phyloP scores from a whole-genome alignment of 169 alveolate genomes.

The Babesia bovis region DNA sequence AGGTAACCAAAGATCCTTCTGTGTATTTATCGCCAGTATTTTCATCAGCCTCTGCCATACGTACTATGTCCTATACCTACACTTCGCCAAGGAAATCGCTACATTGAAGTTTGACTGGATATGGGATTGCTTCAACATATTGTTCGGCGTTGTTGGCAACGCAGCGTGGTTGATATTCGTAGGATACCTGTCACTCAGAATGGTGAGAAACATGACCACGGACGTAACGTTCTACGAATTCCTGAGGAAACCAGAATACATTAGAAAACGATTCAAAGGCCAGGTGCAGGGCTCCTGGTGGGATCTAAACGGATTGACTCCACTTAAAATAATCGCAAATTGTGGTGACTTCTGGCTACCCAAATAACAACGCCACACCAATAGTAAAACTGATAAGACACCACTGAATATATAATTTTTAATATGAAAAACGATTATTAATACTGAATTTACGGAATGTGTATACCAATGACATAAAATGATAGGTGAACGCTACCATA shows the following conservation, averaged over 20 bases:
- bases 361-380: conserved; percentile 7
- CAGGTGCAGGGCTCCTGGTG: conserved; percentile 53
- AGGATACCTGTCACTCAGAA: conserved; percentile 77
- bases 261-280: conserved; percentile 49
- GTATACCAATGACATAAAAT: not conserved
- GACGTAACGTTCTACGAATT: conserved; percentile 88
- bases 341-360: conserved; percentile 50
- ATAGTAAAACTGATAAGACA: not conserved
- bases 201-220: conserved; percentile 80
- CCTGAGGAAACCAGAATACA: conserved; percentile 74
- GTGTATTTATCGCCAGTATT: conserved; percentile 63
- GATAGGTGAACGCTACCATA: conserved; percentile 28
- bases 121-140: conserved; percentile 30
- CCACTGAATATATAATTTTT: conserved; percentile 3
- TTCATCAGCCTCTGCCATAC: conserved; percentile 66
- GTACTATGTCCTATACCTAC: conserved; percentile 68
- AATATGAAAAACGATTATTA: not conserved
- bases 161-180: conserved; percentile 78
- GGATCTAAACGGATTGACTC: conserved; percentile 47
- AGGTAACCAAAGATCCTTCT: conserved; percentile 75
- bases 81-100: conserved; percentile 17
- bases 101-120: conserved; percentile 16
- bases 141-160: conserved; percentile 66
- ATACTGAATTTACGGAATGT: not conserved
- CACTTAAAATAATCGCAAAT: conserved; percentile 23